Evolutionary conservation across 805 yeast genomes (phyloP), one percentile per base, ranked within the genome.

Genomic region (Sugiyamaella lignohabitans): DNA sequence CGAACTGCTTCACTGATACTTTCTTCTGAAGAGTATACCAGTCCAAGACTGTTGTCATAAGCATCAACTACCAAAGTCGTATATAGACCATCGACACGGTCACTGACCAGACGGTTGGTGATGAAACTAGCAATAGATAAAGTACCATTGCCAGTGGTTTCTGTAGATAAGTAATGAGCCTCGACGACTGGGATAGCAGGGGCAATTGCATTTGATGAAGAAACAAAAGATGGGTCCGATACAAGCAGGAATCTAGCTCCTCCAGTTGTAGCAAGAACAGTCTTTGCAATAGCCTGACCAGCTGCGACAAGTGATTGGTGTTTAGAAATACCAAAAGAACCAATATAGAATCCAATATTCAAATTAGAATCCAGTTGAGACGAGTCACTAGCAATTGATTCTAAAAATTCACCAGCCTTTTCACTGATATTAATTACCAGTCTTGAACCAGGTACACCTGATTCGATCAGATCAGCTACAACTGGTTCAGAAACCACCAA

Each of bases 11-110:
- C 89, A 38, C 75, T 67, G 58, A 93, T 79, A 29, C 96, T 86
- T 56, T 84, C 88, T 37, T 67, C 67, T 0, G 96, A 87, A 0
- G 98, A 91, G 68, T 88, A 93, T 6, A 91, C 97, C 23, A 91
- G 73, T 3, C 98, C 98, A 44, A 93, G 71, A 1, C 89, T 80
- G 48, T 81, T 82, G 49, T 85, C 80, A 47, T 80, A 70, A 30
- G 63, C 55, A 55, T 84, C 87, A 17, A 81, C 78, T 37, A 93
- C 95, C 45, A 93, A 70, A 1, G 98, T 87, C 10, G 97, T 76
- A 68, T 68, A 89, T 38, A 91, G 73, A 0, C 88, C 91, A 64
- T 93, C 98, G 3, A 74, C 69, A 59, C 98, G 80, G 64, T 93
- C 98, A 2, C 96, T 84, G 19, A 72, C 73, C 53, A 86, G 66